Base-by-base conservation (phyloP, 495 filamentous ascomycete genomes). In the Penicillium verhagenii region DNA sequence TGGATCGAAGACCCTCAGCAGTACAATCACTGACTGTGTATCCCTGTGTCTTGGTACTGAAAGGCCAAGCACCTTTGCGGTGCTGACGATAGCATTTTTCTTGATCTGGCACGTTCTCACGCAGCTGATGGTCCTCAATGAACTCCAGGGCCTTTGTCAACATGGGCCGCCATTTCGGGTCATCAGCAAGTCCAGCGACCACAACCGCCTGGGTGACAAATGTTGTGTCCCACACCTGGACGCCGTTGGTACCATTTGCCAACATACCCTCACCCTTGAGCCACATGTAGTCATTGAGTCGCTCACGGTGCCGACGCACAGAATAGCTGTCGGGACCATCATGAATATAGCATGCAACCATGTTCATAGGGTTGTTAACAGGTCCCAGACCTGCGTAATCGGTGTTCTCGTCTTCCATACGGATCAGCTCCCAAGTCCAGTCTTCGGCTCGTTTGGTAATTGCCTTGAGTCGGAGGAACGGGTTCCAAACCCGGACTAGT, bases 1-100 rank as follows among this genome's bases (percentile, higher is more conserved):
- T 86, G 0, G 91, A 83, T 60, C 96, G 96, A 13, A 97, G 69
- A 3, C 85, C 95, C 75, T 98, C 94, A 0, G 92, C 86, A 2
- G 94, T 89, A 62, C 92, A 97, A 67, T 98, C 94, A 58, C 87
- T 92, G 37, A 98, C 95, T 1, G 90, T 91, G 65, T 98, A 98
- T 16, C 95, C 94, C 64, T 98, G 94, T 19, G 84, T 83, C 64
- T 83, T 88, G 57, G 86, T 98, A 67, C 90, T 95, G 68, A 98
- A 98, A 1, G 89, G 89, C 94, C 94, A 98, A 3, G 85, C 94
- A 13, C 94, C 95, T 66, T 96, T 96, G 11, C 95, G 82, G 56
- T 87, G 85, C 56, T 97, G 95, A 13, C 94, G 90, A 66, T 97
- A 98, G 70, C 89, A 93, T 43, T 82, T 79, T 9, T 85, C 83